Conservation (phyloP, 345 rosid genomes). For the Isatis tinctoria region DNA sequence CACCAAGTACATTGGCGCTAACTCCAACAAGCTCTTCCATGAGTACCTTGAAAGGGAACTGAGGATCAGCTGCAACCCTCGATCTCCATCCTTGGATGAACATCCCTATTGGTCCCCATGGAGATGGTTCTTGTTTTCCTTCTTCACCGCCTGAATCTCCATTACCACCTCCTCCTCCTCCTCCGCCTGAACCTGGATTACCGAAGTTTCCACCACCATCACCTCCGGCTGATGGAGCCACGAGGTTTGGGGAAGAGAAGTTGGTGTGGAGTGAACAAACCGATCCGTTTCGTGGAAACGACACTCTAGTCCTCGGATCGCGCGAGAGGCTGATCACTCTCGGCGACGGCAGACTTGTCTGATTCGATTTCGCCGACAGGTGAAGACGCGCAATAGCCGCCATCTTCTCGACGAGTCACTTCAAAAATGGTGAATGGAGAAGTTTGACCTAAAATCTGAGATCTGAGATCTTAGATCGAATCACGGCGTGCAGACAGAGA, state of each 20-base stretch:
- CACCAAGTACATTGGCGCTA: slow-evolving; percentile 80
- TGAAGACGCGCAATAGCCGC: slow-evolving; percentile 39
- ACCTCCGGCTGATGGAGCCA: slow-evolving; percentile 37
- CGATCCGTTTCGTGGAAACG: slow-evolving; percentile 32
- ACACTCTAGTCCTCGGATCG: slow-evolving; percentile 11
- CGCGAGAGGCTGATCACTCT: slow-evolving; percentile 14
- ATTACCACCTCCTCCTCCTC: slow-evolving; percentile 29
- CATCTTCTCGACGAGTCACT: slow-evolving; percentile 18
- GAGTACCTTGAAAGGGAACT: slow-evolving; percentile 87
- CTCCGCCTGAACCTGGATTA: slow-evolving; percentile 30
- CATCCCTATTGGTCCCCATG: slow-evolving; percentile 61
- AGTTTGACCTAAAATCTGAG: neutral
- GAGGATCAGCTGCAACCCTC: slow-evolving; percentile 89
- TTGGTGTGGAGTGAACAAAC: slow-evolving; percentile 26
- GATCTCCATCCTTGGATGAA: slow-evolving; percentile 84
- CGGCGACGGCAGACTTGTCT: slow-evolving; percentile 12
- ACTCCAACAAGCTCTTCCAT: slow-evolving; percentile 98
- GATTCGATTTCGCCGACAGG: slow-evolving; percentile 27
- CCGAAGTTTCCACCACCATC: slow-evolving; percentile 31
- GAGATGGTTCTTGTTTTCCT: slow-evolving; percentile 11
- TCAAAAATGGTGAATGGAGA: neutral
- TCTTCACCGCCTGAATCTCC: slow-evolving; percentile 34
- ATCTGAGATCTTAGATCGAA: slow-evolving; percentile 6
- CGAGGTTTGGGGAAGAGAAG: slow-evolving; percentile 23
- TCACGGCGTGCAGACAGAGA: neutral